Evolutionary conservation across 257 asterid species (phyloP), one percentile per base, ranked within the genome.

Genomic region (Mentha longifolia): DNA sequence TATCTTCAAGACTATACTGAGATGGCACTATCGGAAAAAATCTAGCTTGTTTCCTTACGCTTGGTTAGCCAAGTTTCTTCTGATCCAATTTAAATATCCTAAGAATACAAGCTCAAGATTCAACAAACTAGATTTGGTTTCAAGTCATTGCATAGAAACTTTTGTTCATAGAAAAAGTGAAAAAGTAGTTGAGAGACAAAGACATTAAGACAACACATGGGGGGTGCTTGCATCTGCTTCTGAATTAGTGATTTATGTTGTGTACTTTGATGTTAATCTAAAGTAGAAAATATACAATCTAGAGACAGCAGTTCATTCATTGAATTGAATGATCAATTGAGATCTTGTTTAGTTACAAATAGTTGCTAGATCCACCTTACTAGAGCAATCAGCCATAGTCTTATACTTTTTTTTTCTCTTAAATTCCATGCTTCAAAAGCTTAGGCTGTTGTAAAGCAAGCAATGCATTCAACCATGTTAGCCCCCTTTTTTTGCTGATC

Each of bases 371-470:
- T 37, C 55, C 52, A 42, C 46, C 64, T 61, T 17, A 42, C 35
- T 61, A 22, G 17, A 43, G 56, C 20, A 43, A 59, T 47, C 57
- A 59, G 17, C 52, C 39, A 47, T 3, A 22, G 28, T 54, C 3
- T 22, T 54, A 61, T 52, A 14, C 1, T 22, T 64, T 31, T 3
- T 17, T 64, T 35, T 45, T 39, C n/a, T 75, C 78, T 63, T 61
- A 58, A 70, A 54, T 6, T 31, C 14, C n/a, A 43, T 39, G n/a
- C 62, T 25, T 59, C 28, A 60, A 65, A 57, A 43, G 35, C 37
- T 45, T 68, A 47, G n/a, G 58, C 71, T 67, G 68, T 61, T 57
- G 49, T 60, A 51, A 17, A 62, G 37, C 66, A 25, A 60, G 7
- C 9, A 30, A 54, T 14, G 37, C 45, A 19, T 35, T 39, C 35